Evolutionary conservation across 768 basidiomycete species (phyloP), one percentile per base, ranked within the genome.

Genomic region (Gloeophyllum trabeum): DNA sequence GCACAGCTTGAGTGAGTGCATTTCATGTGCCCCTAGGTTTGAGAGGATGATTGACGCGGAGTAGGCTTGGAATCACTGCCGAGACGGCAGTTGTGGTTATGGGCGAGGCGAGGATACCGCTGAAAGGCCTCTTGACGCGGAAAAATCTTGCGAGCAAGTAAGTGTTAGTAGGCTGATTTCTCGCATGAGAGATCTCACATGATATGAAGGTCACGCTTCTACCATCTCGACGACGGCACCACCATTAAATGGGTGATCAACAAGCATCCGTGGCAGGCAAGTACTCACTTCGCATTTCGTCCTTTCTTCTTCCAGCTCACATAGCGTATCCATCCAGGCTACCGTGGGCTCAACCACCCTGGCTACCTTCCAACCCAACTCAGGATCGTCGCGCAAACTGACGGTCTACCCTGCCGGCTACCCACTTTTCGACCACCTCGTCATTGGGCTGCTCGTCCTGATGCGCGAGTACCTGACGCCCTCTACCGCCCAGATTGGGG

Each of bases 1-100:
- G 54, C 51, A 12, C 43, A 46, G 35, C 42, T 55, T 14, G 54
- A 54, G 53, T 54, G 38, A 49, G 54, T 51, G 24, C 10, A 10
- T 5, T 25, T 3, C 34, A n/a, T n/a, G n/a, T n/a, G n/a, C n/a
- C 16, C 28, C 28, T 32, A 10, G 16, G 10, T 32, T 16, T 39
- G 22, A 34, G 7, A 4, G 14, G 26, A n/a, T 1, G 14, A 2
- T 24, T 24, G 18, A 5, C 3, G 24, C n/a, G 4, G 4, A 24
- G 38, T 37, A 53, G 51, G 41, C 24, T 49, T 5, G 51, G 48
- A 6, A 39, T 45, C 23, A 40, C 45, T 6, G 39, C 48, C 3
- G 39, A 35, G 5, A 26, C 45, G 3, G 43, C 51, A 1, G 50
- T 50, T 18, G 43, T 55, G 12, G 40, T 38, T 24, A 43, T 53